Conservation (phyloP, 2,329 filamentous ascomycete species). For the Leptodontidium sp. region DNA sequence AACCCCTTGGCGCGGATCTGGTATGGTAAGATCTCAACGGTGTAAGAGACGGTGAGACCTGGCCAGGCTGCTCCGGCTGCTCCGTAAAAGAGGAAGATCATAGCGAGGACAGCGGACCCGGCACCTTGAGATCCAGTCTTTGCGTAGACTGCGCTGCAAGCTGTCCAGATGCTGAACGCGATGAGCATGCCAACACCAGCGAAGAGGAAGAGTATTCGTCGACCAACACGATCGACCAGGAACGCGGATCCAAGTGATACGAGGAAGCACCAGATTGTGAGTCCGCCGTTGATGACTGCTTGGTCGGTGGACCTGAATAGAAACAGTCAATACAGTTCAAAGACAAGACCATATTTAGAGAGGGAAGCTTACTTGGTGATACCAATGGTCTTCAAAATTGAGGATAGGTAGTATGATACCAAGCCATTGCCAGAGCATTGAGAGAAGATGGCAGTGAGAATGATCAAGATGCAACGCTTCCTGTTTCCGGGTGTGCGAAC, state of each 20-base stretch:
- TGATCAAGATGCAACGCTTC: constrained; percentile 66
- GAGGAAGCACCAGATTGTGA: constrained; percentile 44
- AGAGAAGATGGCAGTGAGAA: constrained; percentile 69
- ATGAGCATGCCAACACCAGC: constrained; percentile 45
- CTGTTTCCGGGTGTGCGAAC: constrained; percentile 65
- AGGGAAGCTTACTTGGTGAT: constrained; percentile 31
- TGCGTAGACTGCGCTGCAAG: constrained; percentile 32
- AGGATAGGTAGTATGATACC: constrained; percentile 65
- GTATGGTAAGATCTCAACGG: constrained; percentile 38
- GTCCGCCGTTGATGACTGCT: constrained; percentile 36
- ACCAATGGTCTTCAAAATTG: constrained; percentile 37
- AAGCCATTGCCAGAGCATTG: constrained; percentile 75
- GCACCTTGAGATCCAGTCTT: constrained; percentile 33
- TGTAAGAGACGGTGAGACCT: constrained; percentile 36
- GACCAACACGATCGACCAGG: constrained; percentile 46
- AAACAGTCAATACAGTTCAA: background rate
- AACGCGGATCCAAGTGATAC: constrained; percentile 42
- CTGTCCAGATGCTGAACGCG: constrained; percentile 43
- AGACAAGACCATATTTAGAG: background rate
- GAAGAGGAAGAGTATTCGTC: constrained; percentile 43
- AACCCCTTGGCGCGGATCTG: constrained; percentile 38
- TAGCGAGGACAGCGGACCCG: constrained; percentile 35
- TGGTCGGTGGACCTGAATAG: constrained; percentile 28
- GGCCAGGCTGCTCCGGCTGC: constrained; percentile 25
- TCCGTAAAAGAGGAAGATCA: too few relatives aligned